Evolutionary conservation across 192 early-diverging fungal species (phyloP), one percentile per base, ranked within the genome.

Genomic region (Coemansia sp.): DNA sequence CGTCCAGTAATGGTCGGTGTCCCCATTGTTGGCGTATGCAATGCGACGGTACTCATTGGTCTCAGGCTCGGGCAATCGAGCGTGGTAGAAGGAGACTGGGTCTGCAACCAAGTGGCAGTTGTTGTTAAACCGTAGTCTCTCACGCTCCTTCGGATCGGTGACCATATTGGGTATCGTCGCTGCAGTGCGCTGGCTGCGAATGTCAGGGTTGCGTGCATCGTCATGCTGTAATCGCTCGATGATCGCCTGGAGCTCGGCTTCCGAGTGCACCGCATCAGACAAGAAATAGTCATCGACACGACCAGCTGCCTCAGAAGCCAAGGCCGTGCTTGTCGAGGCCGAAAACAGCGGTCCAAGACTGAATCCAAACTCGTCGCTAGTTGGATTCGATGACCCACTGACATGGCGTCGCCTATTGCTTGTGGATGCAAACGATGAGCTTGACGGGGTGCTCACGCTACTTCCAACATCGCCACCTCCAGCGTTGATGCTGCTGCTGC

Each of bases 141-240:
- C 74, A 7, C 88, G 83, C 38, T 87, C 81, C 13, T 79, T 67
- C 8, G 82, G 76, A 64, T 86, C 89, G 8, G 88, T 58, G 11
- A 87, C 86, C 91, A 92, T 91, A 7, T 87, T 67, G 2, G 91
- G 91, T 38, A 92, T 89, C 3, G 71, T 84, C 0, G 90, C 91
- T 1, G 89, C 85, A 1, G 90, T 91, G 59, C 87, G 87, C 23
- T 87, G 85, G 15, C 87, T 87, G 48, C 87, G 88, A 15, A 87
- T 55, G 57, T 89, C 90, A 11, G 87, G 89, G 56, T 90, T 90
- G 11, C 84, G 81, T 81, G 87, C 86, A 63, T 90, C 89, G 15
- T 86, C 88, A 61, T 86, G 82, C 67, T 91, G 87, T 41, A 92
- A 49, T 10, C 83, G 80, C 69, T 88, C 85, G 62, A 91, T 90